Percentiles rank a stretch among this genome's conserved stretches.
Conservation (phyloP, 306 rosid genomes). For the Vigna mungo region DNA sequence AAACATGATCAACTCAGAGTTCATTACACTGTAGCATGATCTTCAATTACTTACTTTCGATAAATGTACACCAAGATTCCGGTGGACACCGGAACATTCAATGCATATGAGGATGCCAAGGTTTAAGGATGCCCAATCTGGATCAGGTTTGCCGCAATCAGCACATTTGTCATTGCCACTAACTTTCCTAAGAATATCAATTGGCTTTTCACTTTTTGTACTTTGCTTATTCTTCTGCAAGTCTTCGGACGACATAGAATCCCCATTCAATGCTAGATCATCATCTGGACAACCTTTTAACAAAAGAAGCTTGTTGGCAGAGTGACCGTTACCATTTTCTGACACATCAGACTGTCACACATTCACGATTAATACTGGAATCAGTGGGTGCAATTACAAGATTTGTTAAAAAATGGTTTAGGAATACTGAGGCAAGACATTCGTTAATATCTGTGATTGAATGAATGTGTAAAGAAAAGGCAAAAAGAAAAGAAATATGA, state of each 20-base stretch:
- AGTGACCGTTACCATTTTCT: constrained; percentile 41
- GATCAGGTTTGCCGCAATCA: constrained; percentile 86
- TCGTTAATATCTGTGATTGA: no score
- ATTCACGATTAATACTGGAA: constrained; percentile 38
- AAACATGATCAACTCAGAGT: not conserved
- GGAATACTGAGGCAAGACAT: not conserved
- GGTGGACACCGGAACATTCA: constrained; percentile 88
- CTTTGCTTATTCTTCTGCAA: constrained; percentile 38
- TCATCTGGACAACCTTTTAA: constrained; percentile 41
- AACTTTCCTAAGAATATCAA: constrained; percentile 74
- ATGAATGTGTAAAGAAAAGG: not conserved
- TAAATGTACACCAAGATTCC: constrained; percentile 87
- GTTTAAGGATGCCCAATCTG: constrained; percentile 94
- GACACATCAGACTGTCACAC: constrained; percentile 55
- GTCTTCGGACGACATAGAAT: constrained; percentile 48
- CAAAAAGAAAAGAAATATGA: not conserved
- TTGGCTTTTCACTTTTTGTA: constrained; percentile 62
- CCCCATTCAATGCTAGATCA: constrained; percentile 47
- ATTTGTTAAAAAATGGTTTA: not conserved
- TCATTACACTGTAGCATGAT: not conserved
- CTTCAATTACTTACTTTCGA: constrained; percentile 68
- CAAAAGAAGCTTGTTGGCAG: constrained; percentile 31
- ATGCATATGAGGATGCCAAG: constrained; percentile 84
- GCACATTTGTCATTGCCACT: constrained; percentile 88
- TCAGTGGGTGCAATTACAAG: not conserved